Evolutionary conservation across 495 filamentous ascomycete species (phyloP), one percentile per base, ranked within the genome.

Genomic region (Podospora bellae-mahoneyi): DNA sequence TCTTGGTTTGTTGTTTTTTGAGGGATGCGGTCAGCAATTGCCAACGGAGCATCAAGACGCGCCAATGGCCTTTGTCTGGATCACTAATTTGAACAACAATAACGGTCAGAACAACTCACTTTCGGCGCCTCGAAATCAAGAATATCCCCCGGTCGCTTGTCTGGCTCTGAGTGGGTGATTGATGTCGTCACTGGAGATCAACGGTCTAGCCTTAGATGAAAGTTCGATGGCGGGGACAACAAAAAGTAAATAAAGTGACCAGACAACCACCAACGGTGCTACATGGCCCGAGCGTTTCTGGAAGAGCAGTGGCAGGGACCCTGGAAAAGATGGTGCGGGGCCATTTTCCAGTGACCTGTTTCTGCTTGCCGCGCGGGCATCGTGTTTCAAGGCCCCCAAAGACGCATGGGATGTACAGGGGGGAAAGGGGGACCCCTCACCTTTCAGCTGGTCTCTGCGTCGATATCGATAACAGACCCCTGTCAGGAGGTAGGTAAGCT

Each of bases 201-300:
- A 54, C 39, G 32, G 23, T 61, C 23, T 7, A 18, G 19, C 26
- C 34, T 44, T 23, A 13, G 32, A 30, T 64, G 28, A 64, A 16
- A 55, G n/a, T 16, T 16, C 34, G 61, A 32, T 57, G 55, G 56
- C 32, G 23, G 34, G 30, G 27, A 28, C 16, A 61, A 28, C 5
- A 4, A 32, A 26, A 68, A 71, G 66, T 71, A 71, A 71, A 71
- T 66, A 71, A 71, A 19, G 63, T 54, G 19, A 66, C 69, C 64
- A 55, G 69, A 64, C 69, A 72, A 72, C 71, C 59, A 64, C 15
- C 62, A 13, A 13, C 39, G 2, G 39, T 48, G 39, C 2, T 16
- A 48, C 9, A 48, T 48, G 39, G 39, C 39, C 39, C 39, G 39
- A 48, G 39, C 39, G 39, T 48, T 10, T 16, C 13, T 4, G 30